phyloP scores from a whole-genome alignment of 257 asterid species.

The Ajuga chamaepitys region DNA sequence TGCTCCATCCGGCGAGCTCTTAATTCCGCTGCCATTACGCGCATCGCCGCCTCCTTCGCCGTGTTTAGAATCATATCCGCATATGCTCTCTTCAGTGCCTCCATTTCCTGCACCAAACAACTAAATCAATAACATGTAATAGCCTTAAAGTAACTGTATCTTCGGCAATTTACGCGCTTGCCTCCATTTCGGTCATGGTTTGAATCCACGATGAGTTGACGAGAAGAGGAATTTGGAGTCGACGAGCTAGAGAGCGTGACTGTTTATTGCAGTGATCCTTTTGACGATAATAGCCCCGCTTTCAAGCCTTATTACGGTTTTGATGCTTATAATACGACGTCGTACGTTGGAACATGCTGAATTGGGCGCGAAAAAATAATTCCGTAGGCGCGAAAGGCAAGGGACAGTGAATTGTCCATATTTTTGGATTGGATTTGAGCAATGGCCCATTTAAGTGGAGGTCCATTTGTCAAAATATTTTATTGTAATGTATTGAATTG shows the following conservation, averaged over 20 bases:
- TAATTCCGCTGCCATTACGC: slow-evolving; percentile 57
- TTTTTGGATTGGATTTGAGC: neutral
- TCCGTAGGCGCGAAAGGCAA: slow-evolving; percentile 10
- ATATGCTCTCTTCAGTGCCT: slow-evolving; percentile 55
- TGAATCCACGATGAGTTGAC: slow-evolving; percentile 7
- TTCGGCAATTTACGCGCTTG: neutral
- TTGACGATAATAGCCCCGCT: slow-evolving; percentile 13
- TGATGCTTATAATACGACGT: neutral
- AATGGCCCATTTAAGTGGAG: neutral
- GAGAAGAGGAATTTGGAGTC: neutral
- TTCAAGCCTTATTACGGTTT: neutral
- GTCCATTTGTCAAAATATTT: neutral
- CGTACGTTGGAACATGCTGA: neutral
- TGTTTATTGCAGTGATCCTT: neutral
- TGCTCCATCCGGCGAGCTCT: slow-evolving; percentile 43
- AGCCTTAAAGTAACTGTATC: neutral
- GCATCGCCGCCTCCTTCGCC: slow-evolving; percentile 75
- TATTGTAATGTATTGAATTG: no score
- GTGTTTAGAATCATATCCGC: slow-evolving; percentile 66
- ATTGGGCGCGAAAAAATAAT: slow-evolving; percentile 18
- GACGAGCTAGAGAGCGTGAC: neutral
- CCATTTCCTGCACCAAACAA: slow-evolving; percentile 31
- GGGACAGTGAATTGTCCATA: neutral
- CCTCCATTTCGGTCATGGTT: slow-evolving; percentile 36
- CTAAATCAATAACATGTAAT: neutral